Percentiles rank a stretch among this genome's conserved stretches.
Conservation (phyloP, 768 basidiomycete genomes). For the Albatrellus ellisii region DNA sequence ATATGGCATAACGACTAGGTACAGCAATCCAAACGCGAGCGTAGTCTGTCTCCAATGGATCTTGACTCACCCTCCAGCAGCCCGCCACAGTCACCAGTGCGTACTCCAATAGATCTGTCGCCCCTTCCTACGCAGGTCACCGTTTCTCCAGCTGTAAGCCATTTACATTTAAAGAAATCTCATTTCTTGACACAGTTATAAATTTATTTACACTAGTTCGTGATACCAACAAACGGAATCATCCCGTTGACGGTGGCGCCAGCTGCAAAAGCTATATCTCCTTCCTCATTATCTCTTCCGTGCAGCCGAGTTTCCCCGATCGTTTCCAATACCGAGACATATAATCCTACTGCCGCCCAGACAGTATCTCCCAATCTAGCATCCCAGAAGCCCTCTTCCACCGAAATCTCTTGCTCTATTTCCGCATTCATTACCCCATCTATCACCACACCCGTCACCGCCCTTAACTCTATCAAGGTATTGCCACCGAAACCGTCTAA, state of each 20-base stretch:
- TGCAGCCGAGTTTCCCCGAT: background rate
- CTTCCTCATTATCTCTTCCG: background rate
- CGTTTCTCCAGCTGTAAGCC: conserved; percentile 2
- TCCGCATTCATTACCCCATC: conserved; percentile 11
- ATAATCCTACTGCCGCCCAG: background rate
- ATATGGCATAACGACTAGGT: background rate
- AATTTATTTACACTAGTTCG: background rate
- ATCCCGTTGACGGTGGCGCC: too few relatives aligned
- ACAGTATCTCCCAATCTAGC: background rate
- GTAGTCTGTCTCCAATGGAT: conserved; percentile 52
- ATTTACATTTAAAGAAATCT: background rate
- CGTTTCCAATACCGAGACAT: background rate
- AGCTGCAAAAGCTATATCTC: too few relatives aligned
- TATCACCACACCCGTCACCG: conserved; percentile 1
- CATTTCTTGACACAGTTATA: background rate
- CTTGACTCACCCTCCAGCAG: conserved; percentile 35
- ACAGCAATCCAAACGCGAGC: conserved; percentile 21
- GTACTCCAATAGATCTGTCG: background rate
- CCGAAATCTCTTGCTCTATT: background rate
- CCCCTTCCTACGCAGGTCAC: background rate
- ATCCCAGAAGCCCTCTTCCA: background rate
- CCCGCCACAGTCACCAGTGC: conserved; percentile 17
- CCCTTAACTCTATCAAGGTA: background rate
- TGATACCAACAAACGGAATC: background rate
- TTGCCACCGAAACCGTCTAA: conserved; percentile 4